Evolutionary conservation across 2,329 filamentous ascomycete genomes (phyloP).

Genomic region (Paecilomyces sp.): DNA sequence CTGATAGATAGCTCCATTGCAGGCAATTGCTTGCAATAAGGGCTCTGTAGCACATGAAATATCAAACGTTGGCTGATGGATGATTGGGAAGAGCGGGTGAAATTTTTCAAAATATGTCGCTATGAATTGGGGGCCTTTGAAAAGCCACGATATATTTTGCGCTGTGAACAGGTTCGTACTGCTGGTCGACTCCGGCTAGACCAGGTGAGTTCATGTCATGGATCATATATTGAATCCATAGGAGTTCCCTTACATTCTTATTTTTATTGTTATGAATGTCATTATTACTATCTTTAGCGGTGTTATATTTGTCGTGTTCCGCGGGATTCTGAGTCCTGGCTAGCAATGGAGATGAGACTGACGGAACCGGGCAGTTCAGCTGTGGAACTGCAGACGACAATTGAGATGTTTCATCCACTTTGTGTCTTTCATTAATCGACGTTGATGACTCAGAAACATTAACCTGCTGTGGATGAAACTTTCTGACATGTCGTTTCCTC

Average conservation of each 20-base stretch:
- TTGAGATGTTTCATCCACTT: not conserved
- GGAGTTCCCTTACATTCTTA: no score
- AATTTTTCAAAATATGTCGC: slow-evolving; percentile 1
- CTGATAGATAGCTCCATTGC: not conserved
- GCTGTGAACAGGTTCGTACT: not conserved
- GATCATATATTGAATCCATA: not conserved
- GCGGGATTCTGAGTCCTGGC: no score
- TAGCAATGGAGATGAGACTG: no score
- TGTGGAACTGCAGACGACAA: no score
- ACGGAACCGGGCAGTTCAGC: no score
- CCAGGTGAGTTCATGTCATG: not conserved
- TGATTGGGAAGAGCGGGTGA: not conserved
- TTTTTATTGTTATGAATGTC: no score
- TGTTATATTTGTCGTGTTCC: no score
- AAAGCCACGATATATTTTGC: slow-evolving; percentile 1
- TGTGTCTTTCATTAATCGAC: no score
- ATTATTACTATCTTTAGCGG: no score
- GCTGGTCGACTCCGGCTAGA: not conserved
- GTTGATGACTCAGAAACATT: not conserved
- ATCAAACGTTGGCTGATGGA: slow-evolving; percentile 2
- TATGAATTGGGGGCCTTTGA: not conserved
- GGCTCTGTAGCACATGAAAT: not conserved
- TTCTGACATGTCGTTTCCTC: slow-evolving; percentile 1
- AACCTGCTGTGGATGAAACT: not conserved
- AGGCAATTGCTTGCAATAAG: slow-evolving; percentile 1